Percentiles rank a stretch among this genome's conserved stretches.
Conservation (phyloP, 768 basidiomycete species). For the Clavaria fumosa region DNA sequence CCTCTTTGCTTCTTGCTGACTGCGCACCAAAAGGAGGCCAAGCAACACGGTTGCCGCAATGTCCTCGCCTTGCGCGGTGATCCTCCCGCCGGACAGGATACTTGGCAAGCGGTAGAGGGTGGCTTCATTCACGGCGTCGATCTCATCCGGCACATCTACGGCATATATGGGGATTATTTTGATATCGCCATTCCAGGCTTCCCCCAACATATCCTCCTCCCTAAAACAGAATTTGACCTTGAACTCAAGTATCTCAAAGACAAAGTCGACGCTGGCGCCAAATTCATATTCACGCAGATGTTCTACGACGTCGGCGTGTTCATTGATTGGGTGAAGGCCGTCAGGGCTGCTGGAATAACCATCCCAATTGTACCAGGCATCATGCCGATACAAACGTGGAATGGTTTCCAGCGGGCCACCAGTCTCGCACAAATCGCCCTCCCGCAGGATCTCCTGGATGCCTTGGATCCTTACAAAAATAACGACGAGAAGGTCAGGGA, state of each 20-base stretch:
- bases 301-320: slow-evolving; percentile 92
- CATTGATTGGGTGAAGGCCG: slow-evolving; percentile 75
- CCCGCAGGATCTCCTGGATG: slow-evolving; percentile 60
- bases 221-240: slow-evolving; percentile 53
- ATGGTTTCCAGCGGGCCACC: slow-evolving; percentile 79
- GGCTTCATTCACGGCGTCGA: slow-evolving; percentile 87
- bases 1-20: slow-evolving; percentile 5
- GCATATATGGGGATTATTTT: slow-evolving; percentile 79
- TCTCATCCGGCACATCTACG: slow-evolving; percentile 78
- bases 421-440: slow-evolving; percentile 65
- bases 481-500: slow-evolving; percentile 87
- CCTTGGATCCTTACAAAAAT: slow-evolving; percentile 74
- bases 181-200: slow-evolving; percentile 92
- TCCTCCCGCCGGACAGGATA: slow-evolving; percentile 74
- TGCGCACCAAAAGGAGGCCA: slow-evolving; percentile 53
- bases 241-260: slow-evolving; percentile 82
- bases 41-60: slow-evolving; percentile 78
- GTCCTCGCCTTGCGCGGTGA: slow-evolving; percentile 89
- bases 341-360: slow-evolving; percentile 74
- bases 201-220: slow-evolving; percentile 65
- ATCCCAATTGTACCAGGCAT: slow-evolving; percentile 89
- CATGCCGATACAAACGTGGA: slow-evolving; percentile 93
- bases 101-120: slow-evolving; percentile 85
- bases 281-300: slow-evolving; percentile 97
- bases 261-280: slow-evolving; percentile 80